These are phyloP conservation scores for Aspergillus sparsus DNA, from an alignment of 495 filamentous ascomycete species.

Conservation along the genomic window DNA sequence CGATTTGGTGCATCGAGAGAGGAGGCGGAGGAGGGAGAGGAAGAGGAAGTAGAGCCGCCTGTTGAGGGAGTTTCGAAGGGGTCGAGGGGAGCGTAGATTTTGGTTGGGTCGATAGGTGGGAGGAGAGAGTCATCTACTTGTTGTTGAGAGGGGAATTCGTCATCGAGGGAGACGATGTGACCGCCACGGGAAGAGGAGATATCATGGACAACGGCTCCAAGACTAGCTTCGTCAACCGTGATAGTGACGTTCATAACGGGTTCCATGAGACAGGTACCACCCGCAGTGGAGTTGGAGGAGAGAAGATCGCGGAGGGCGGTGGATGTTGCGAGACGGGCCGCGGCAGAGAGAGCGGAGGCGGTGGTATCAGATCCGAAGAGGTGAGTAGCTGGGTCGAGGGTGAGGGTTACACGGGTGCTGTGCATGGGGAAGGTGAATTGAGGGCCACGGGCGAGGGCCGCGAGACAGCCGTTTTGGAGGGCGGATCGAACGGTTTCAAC, in stretches of 20 bases:
- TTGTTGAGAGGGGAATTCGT: conserved; percentile 46
- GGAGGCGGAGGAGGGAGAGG: too few species aligned
- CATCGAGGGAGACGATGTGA: conserved; percentile 77
- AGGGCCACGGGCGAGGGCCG: conserved; percentile 83
- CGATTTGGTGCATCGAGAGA: conserved; percentile 28
- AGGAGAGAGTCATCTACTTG: conserved; percentile 25
- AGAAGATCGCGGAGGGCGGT: conserved; percentile 59
- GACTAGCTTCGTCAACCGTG: conserved; percentile 73
- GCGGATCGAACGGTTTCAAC: conserved; percentile 60
- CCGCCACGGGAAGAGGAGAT: conserved; percentile 81
- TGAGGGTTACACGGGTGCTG: conserved; percentile 65
- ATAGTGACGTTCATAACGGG: conserved; percentile 89
- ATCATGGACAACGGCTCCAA: conserved; percentile 89
- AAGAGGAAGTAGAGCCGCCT: conserved; percentile 21
- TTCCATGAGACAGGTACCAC: conserved; percentile 73
- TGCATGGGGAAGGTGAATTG: conserved; percentile 74
- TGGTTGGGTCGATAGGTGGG: conserved; percentile 59
- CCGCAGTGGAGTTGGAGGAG: conserved; percentile 17
- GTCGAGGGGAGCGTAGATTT: conserved; percentile 82
- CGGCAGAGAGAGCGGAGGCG: conserved; percentile 72
- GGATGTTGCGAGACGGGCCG: conserved; percentile 70
- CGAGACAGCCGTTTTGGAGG: conserved; percentile 75
- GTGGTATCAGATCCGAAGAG: conserved; percentile 68
- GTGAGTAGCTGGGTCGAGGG: conserved; percentile 64
- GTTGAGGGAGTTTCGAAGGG: conserved; percentile 64